Conservation (phyloP, 2,329 filamentous ascomycete species). For the Claviceps capensis region DNA sequence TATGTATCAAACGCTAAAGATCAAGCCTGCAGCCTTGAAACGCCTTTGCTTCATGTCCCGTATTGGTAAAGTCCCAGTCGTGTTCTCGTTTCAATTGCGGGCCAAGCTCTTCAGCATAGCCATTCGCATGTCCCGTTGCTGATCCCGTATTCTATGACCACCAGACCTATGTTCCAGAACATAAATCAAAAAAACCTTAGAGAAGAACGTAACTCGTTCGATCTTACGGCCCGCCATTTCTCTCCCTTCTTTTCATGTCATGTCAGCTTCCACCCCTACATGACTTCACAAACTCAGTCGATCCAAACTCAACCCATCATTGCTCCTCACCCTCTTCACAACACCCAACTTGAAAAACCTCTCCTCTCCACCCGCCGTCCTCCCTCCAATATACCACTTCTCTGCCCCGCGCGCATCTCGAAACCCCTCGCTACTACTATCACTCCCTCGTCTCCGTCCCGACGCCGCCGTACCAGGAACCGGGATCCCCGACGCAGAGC, state of each 20-base stretch:
- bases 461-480: conserved; percentile 28
- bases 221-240: not conserved
- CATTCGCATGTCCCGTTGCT: not conserved
- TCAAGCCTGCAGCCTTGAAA: conserved; percentile 1
- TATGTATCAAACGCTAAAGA: not conserved
- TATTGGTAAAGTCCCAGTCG: not conserved
- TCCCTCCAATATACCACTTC: conserved; percentile 71
- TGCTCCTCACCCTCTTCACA: conserved; percentile 57
- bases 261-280: not conserved
- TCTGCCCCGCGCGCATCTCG: conserved; percentile 57
- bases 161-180: not conserved
- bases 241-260: not conserved
- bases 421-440: conserved; percentile 65
- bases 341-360: conserved; percentile 71
- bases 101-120: not conserved
- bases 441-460: conserved; percentile 49
- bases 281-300: conserved; percentile 52
- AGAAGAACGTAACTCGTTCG: too few species aligned
- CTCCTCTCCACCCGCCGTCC: conserved; percentile 65
- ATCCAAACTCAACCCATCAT: conserved; percentile 62
- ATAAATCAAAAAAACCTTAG: not conserved
- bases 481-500: conserved; percentile 12
- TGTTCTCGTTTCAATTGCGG: conserved; percentile 1
- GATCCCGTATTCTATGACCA: not conserved
- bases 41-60: conserved; percentile 1